phyloP scores from a whole-genome alignment of 139 green algal species.

The Chlamydomonas incerta region DNA sequence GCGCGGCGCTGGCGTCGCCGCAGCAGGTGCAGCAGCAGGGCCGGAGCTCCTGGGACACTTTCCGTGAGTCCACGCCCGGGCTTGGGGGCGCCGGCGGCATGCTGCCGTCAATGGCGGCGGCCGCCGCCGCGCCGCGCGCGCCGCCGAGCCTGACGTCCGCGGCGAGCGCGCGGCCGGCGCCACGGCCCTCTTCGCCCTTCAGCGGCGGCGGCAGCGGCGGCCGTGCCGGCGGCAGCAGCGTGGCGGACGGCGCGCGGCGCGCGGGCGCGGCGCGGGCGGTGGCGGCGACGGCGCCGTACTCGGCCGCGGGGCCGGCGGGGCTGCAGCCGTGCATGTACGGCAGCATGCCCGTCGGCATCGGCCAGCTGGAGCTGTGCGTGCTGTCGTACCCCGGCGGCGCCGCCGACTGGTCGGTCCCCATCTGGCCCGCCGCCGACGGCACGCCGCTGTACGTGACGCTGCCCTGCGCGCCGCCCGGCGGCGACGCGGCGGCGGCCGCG shows the following conservation, averaged over 20 bases:
- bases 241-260: background rate
- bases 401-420: background rate
- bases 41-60: no score
- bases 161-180: no score
- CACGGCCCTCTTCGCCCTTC: no score
- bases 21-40: no score
- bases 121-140: no score
- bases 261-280: no score
- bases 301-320: background rate
- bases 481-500: background rate
- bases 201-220: background rate
- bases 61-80: no score
- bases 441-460: conserved; percentile 14
- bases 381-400: conserved; percentile 18
- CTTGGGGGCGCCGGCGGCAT: no score
- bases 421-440: conserved; percentile 22
- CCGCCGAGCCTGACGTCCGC: no score
- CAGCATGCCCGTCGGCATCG: conserved; percentile 17
- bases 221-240: background rate
- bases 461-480: conserved; percentile 23
- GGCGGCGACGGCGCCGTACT: background rate
- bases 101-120: no score
- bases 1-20: no score
- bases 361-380: conserved; percentile 22
- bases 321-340: conserved; percentile 44